Evolutionary conservation across 1,284 basidiomycete species (phyloP).

Genomic region (Neonothopanus nambi): DNA sequence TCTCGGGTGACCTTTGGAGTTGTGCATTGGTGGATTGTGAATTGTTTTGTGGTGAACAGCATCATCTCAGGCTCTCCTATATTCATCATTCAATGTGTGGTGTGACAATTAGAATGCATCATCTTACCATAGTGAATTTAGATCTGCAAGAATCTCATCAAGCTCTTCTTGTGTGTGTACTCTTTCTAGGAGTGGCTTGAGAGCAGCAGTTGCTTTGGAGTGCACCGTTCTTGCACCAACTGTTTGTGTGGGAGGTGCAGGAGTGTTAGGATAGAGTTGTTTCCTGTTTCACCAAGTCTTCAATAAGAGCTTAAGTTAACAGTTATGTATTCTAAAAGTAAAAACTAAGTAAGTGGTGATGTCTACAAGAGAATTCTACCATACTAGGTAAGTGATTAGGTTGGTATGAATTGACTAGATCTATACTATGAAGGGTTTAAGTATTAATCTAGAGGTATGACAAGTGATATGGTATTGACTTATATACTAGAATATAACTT

Average conservation of each 20-base stretch:
- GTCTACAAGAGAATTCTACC: too few relatives aligned
- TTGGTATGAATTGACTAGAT: too few relatives aligned
- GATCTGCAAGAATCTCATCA: conserved; percentile 17
- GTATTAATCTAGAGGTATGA: too few relatives aligned
- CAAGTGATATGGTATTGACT: too few relatives aligned
- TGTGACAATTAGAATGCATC: background rate
- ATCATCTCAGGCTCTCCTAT: background rate
- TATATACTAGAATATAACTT: too few relatives aligned
- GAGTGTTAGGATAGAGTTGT: too few relatives aligned
- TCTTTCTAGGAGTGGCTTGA: conserved; percentile 17
- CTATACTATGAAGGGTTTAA: too few relatives aligned
- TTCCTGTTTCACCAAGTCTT: too few relatives aligned
- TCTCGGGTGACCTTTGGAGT: conserved; percentile 23
- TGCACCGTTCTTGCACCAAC: conserved; percentile 11
- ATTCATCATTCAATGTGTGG: background rate
- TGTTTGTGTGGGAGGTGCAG: background rate
- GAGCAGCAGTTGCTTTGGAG: conserved; percentile 21
- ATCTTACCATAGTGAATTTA: conserved; percentile 5
- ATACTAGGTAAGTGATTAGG: too few relatives aligned
- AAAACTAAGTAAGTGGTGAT: too few relatives aligned
- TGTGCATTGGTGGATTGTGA: conserved; percentile 19
- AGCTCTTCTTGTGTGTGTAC: conserved; percentile 27
- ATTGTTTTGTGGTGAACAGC: background rate
- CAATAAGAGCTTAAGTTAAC: too few relatives aligned
- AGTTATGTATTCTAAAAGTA: too few relatives aligned